phyloP scores from a whole-genome alignment of 176 grass and related monocot genomes.

The Hyparrhenia diplandra region DNA sequence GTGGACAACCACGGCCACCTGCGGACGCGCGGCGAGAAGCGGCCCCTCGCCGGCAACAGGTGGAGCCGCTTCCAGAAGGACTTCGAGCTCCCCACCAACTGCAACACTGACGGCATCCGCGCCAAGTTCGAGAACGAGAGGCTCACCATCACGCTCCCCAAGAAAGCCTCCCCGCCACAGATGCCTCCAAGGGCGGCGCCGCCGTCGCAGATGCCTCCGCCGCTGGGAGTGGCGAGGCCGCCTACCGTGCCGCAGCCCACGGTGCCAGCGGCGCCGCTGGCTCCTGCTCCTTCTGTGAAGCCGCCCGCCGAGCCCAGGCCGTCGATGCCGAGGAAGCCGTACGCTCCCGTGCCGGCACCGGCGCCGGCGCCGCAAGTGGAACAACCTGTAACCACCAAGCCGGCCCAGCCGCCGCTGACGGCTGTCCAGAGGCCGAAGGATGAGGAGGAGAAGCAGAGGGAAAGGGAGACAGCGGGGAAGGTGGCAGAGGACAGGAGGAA shows the following conservation, averaged over 20 bases:
- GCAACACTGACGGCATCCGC: constrained; percentile 41
- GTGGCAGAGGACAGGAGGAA: constrained; percentile 1
- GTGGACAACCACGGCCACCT: constrained; percentile 59
- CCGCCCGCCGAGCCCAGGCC: not conserved
- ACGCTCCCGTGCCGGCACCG: not conserved
- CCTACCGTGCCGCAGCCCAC: not conserved
- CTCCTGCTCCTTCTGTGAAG: not conserved
- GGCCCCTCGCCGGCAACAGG: constrained; percentile 6
- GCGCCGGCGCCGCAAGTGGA: not conserved
- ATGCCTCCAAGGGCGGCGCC: not conserved
- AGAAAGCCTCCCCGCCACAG: not conserved
- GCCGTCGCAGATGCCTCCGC: not conserved
- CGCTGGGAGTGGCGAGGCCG: not conserved
- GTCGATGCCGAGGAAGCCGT: not conserved
- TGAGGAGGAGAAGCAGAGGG: not conserved
- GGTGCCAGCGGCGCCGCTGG: not conserved
- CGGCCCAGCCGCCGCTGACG: not conserved
- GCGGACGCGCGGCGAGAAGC: constrained; percentile 36
- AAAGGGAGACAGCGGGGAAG: constrained; percentile 2
- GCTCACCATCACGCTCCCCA: constrained; percentile 62
- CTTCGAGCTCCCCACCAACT: constrained; percentile 38
- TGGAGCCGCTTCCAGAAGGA: constrained; percentile 69
- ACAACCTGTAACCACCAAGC: not conserved
- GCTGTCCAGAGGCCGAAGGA: not conserved
- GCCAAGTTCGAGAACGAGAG: constrained; percentile 72